phyloP scores from a whole-genome alignment of 352 stramenopile species.

The Globisporangium perplexum region DNA sequence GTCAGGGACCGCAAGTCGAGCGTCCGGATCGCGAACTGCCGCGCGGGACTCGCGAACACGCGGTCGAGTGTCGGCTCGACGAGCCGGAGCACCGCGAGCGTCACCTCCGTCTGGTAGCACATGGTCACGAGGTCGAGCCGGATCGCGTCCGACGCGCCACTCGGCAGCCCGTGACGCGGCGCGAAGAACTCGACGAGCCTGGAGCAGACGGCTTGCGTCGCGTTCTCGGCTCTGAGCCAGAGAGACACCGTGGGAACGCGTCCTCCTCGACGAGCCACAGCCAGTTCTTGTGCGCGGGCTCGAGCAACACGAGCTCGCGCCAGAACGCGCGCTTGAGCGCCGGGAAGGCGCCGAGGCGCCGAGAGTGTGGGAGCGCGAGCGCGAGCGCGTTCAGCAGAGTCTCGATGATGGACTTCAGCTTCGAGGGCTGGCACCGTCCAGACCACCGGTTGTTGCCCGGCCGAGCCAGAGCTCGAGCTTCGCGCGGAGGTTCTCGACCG shows the following conservation, averaged over 20 bases:
- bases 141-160: neutral
- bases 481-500: neutral
- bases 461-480: neutral
- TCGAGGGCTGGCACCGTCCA: too few relatives aligned
- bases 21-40: neutral
- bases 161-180: neutral
- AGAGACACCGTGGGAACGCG: neutral
- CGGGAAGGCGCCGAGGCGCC: neutral
- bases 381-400: neutral
- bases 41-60: neutral
- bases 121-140: neutral
- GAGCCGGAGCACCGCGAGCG: neutral
- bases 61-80: constrained; percentile 1
- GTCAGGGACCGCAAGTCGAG: neutral
- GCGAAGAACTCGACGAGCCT: neutral
- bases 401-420: neutral
- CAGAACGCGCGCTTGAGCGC: neutral
- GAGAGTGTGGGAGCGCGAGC: neutral
- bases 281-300: neutral
- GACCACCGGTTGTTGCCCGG: too few relatives aligned
- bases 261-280: neutral
- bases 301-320: neutral
- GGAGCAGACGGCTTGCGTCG: neutral
- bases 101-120: too few relatives aligned
- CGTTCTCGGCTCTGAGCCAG: neutral